Percentiles rank a stretch among this genome's conserved stretches.
These are phyloP conservation scores for Talaromyces sp. DNA, from an alignment of 2,329 filamentous ascomycete species.

Conservation along the genomic window DNA sequence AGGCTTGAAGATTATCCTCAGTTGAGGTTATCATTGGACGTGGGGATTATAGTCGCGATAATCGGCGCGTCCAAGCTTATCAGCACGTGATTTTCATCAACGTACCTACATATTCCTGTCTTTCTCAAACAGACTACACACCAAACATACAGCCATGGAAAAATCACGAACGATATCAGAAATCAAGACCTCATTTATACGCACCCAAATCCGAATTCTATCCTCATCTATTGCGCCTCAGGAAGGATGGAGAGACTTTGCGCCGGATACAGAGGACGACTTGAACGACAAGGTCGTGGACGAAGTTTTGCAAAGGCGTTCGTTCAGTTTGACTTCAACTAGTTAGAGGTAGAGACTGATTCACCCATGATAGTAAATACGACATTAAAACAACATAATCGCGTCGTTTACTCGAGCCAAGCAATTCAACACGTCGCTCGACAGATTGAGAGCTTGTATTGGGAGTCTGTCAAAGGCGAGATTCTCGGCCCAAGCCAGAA, in stretches of 20 bases:
- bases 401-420: slow-evolving; percentile 52
- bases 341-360: slow-evolving; percentile 11
- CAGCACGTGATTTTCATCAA: slow-evolving; percentile 13
- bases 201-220: slow-evolving; percentile 51
- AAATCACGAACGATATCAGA: slow-evolving; percentile 47
- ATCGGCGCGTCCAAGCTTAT: background rate
- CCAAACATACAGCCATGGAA: slow-evolving; percentile 32
- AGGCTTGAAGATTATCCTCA: background rate
- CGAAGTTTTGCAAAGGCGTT: slow-evolving; percentile 52
- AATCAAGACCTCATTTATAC: slow-evolving; percentile 51
- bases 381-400: slow-evolving; percentile 51
- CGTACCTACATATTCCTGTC: background rate
- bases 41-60: background rate
- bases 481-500: slow-evolving; percentile 24
- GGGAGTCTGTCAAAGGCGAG: slow-evolving; percentile 46
- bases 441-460: slow-evolving; percentile 55
- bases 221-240: slow-evolving; percentile 48
- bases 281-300: slow-evolving; percentile 49
- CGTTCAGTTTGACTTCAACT: background rate
- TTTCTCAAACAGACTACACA: background rate
- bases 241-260: slow-evolving; percentile 46
- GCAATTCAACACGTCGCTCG: slow-evolving; percentile 55
- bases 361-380: slow-evolving; percentile 47
- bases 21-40: slow-evolving; percentile 2
- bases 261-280: slow-evolving; percentile 41